Base-by-base conservation (phyloP, 192 early-diverging fungal species). In the Thoreauomyces humboldtii region DNA sequence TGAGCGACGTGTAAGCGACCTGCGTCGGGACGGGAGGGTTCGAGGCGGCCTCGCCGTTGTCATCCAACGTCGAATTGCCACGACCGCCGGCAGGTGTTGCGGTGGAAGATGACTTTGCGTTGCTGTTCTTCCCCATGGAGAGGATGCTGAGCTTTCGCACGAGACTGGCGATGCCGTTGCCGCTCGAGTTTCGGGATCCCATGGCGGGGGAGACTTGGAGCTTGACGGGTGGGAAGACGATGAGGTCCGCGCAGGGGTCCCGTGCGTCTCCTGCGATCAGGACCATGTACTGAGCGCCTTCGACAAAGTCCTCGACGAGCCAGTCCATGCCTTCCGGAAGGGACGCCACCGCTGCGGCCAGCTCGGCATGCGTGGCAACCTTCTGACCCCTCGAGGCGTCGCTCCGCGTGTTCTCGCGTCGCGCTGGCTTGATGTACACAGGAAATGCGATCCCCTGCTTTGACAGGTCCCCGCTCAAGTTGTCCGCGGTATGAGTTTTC, bases 181-280 rank as follows among this genome's bases (percentile, higher is more conserved):
- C 1, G 38, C n/a, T 17, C 0, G 21, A 19, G 5, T 55, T 27
- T 15, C 12, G 14, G n/a, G 25, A 46, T 6, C 24, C 25, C 7
- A 46, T 28, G 9, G 14, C 11, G 15, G 32, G 28, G 12, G 22
- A 17, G 41, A 9, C 27, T n/a, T 54, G 12, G 1, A 61, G 19
- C 34, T 36, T 11, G 9, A 61, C 61, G n/a, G 68, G 70, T 11
- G 70, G 70, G 37, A 74, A 74, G 17, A 73, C 60, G 15, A 74
- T 63, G 12, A 72, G 7, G 43, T 70, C 63, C 41, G 72, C 61
- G 42, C 59, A 59, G 24, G 72, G 72, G 34, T 69, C 69, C 9
- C 72, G 12, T 19, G 69, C 66, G 29, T 71, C 63, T 11, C 72
- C 72, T 3, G 69, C 72, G n/a, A 73, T 44, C 12, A 73, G 60